Base-by-base conservation (phyloP, 306 rosid genomes). In the Trifolium subterraneum region DNA sequence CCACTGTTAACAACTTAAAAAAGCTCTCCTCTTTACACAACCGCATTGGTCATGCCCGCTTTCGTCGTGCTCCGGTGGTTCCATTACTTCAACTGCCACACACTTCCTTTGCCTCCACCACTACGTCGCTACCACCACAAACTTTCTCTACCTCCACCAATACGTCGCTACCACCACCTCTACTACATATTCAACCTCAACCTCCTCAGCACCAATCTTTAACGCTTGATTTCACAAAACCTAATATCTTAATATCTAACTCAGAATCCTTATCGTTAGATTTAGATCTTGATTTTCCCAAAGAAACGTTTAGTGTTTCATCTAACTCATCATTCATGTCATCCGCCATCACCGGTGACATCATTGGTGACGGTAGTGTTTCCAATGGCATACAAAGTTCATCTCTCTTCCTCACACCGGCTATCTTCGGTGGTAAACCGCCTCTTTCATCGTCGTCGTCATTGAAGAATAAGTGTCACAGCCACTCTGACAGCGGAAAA, bases 31-130 rank as follows among this genome's bases (percentile, higher is more conserved):
- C 88, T 4, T 81, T 89, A 4, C 74, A 87, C 3, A 85, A 88
- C 79, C 93, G 97, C 20, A 89, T 93, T 70, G 98, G 96, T 5
- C 98, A 84, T 55, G 98, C 98, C 64, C 88, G 97, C 9, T 93
- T 91, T 92, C 70, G 98, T 5, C 93, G 96, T 0, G 96, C 86
- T 7, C 98, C 97, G 39, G 45, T 68, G 45, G 51, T 68, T 64
- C 75, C 68, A n/a, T 19, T n/a, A 12, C 41, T 41, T 3, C 65
- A 29, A n/a, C 41, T 41, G 12, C 41, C 41, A 23, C 38, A 13
- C n/a, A n/a, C n/a, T n/a, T n/a, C n/a, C 5, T 0, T 2, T 0
- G 4, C 63, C 8, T 22, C 63, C 5, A 13, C 60, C 2, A 12
- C 58, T 2, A 5, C n/a, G 8, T n/a, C n/a, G n/a, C n/a, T n/a